A percentile compares a stretch with the other conserved stretches of the same genome.
phyloP scores from a whole-genome alignment of 2,329 filamentous ascomycete genomes.

The Ascochyta rabiei region DNA sequence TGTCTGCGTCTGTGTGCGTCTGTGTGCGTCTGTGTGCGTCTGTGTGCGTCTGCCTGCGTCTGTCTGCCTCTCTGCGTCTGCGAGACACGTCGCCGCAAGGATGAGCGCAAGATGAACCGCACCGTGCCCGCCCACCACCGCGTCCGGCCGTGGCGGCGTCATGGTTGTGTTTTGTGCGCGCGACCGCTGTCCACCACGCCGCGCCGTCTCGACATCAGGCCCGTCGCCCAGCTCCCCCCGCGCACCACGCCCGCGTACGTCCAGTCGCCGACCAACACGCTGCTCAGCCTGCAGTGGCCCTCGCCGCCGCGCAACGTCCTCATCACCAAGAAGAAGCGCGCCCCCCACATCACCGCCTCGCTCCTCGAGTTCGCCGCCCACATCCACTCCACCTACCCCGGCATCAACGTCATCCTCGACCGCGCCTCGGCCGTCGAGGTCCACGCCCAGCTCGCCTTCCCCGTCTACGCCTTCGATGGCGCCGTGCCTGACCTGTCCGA shows the following conservation, averaged over 20 bases:
- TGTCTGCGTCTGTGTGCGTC: no score
- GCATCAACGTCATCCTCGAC: constrained; percentile 83
- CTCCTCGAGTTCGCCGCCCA: constrained; percentile 69
- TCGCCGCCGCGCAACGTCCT: constrained; percentile 71
- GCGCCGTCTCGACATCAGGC: constrained; percentile 30
- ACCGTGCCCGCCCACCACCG: constrained; percentile 22
- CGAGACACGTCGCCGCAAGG: no score
- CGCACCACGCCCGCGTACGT: constrained; percentile 44
- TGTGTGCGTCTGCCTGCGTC: no score
- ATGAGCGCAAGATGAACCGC: constrained; percentile 1
- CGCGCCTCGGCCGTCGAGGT: constrained; percentile 73
- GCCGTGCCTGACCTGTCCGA: constrained; percentile 60
- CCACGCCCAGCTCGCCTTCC: constrained; percentile 73
- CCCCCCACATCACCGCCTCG: constrained; percentile 60
- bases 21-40: no score
- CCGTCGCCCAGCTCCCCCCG: constrained; percentile 41
- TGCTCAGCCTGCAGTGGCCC: constrained; percentile 71
- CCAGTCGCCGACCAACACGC: constrained; percentile 64
- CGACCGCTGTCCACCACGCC: constrained; percentile 41
- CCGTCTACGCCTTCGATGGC: constrained; percentile 56
- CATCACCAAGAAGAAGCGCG: constrained; percentile 69
- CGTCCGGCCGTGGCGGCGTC: constrained; percentile 35
- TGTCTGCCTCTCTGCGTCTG: no score
- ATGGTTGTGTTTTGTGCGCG: no score
- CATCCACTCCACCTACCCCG: constrained; percentile 78